These are phyloP conservation scores for Leishmania aethiopica DNA, from an alignment of 208 protist species.

Conservation along the genomic window DNA sequence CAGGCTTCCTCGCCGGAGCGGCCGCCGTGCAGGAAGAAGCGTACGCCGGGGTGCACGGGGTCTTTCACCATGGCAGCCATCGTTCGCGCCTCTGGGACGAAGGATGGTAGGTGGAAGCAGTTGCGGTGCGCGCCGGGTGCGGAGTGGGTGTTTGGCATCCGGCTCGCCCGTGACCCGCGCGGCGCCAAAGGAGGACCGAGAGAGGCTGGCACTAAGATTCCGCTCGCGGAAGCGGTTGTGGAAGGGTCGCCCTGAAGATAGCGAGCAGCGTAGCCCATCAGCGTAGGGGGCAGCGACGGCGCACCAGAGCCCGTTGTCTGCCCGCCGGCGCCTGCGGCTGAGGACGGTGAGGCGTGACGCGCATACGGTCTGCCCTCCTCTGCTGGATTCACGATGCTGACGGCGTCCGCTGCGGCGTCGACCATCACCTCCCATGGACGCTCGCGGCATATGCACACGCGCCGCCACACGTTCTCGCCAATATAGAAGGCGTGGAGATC, in stretches of 20 bases:
- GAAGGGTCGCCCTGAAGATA: constrained; percentile 2
- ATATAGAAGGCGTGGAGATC: constrained; percentile 67
- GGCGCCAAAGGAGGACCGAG: constrained; percentile 13
- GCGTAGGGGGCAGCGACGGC: constrained; percentile 8
- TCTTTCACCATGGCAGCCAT: constrained; percentile 62
- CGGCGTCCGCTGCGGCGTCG: constrained; percentile 13
- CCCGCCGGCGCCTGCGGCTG: neutral
- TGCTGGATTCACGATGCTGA: constrained; percentile 9
- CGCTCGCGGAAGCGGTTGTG: neutral
- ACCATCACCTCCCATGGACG: constrained; percentile 25
- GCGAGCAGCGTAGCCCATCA: constrained; percentile 27
- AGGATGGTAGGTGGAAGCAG: constrained; percentile 33
- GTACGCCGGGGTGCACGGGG: constrained; percentile 33
- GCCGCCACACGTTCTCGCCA: constrained; percentile 50
- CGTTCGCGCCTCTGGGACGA: constrained; percentile 50
- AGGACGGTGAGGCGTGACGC: constrained; percentile 13
- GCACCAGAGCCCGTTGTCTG: neutral
- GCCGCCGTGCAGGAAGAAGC: constrained; percentile 69
- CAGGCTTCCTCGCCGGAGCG: constrained; percentile 49
- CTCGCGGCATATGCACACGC: constrained; percentile 27
- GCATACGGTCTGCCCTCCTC: constrained; percentile 24
- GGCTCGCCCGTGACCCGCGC: constrained; percentile 6
- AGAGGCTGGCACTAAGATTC: neutral
- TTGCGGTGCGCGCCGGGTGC: neutral
- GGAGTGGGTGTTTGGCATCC: neutral